Percentiles rank a stretch among this genome's conserved stretches.
These are phyloP conservation scores for Plasmodium vinckei DNA, from an alignment of 169 alveolate genomes.

Conservation along the genomic window DNA sequence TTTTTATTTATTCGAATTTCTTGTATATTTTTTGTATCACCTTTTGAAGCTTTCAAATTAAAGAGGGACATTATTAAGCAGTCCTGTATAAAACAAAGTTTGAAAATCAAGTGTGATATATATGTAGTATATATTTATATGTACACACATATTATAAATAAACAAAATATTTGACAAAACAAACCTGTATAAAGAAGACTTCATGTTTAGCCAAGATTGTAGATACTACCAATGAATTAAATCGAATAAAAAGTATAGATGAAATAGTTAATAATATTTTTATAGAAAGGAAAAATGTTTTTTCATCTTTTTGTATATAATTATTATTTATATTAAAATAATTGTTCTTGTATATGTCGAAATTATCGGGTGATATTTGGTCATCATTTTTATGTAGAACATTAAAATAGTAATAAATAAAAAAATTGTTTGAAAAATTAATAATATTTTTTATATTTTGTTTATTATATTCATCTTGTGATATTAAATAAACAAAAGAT, in stretches of 20 bases:
- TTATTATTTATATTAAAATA: slow-evolving; percentile 35
- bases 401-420: slow-evolving; percentile 38
- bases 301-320: slow-evolving; percentile 7
- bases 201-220: slow-evolving; percentile 13
- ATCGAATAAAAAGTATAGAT: slow-evolving; percentile 51
- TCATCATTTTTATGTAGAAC: slow-evolving; percentile 14
- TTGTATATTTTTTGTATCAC: background rate
- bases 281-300: slow-evolving; percentile 32
- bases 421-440: slow-evolving; percentile 20
- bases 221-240: slow-evolving; percentile 20
- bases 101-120: background rate
- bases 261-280: slow-evolving; percentile 47
- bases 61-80: slow-evolving; percentile 40
- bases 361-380: background rate
- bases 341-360: slow-evolving; percentile 30
- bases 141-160: background rate
- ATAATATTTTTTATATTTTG: slow-evolving; percentile 24
- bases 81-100: slow-evolving; percentile 11
- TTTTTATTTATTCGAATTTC: slow-evolving; percentile 29
- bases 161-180: background rate
- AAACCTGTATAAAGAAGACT: slow-evolving; percentile 50
- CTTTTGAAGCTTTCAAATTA: slow-evolving; percentile 28
- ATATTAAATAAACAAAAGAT: slow-evolving; percentile 47
- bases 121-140: background rate
- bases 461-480: slow-evolving; percentile 60